Evolutionary conservation across 441 rosid species (phyloP), one percentile per base, ranked within the genome.

Genomic region (Pelargonium fulgidum): DNA sequence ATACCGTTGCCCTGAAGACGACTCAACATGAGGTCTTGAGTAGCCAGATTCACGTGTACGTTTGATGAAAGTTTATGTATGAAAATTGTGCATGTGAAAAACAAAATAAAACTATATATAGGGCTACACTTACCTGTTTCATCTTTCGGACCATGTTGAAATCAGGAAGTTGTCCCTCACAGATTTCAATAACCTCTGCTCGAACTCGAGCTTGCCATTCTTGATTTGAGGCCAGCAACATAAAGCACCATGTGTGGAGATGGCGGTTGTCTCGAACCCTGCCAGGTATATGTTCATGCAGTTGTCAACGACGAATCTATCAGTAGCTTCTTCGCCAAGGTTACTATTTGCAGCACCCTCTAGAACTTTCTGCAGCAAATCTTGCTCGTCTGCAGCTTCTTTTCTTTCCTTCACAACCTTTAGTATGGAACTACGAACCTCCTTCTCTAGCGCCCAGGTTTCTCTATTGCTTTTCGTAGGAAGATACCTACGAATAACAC

Each of bases 231-330:
- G 89, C 95, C 26, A 89, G 73, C 33, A 89, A 79, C 92, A 89
- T 83, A 44, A 87, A 79, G 50, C 79, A 73, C 95, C 95, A 89
- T 13, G 90, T 75, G 12, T 84, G 13, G 89, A 66, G 52, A 86
- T 73, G 0, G 89, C 92, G 1, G 79, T 83, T 0, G 89, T 84
- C 75, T 89, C 95, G 68, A 74, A 86, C 17, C 90, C 92, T 0
- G 95, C 90, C 44, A 82, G 73, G 74, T 85, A 87, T 42, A 87
- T 86, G 75, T 84, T 86, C 77, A 85, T 87, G 81, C 90, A 85
- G 62, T 89, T 89, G 59, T 87, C 92, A 8, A 87, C 87, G 0
- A 84, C 79, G 70, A 85, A 89, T 24, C 71, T 72, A 19, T 78
- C 77, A 11, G 29, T 68, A 14, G 77, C 80, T 64, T 76, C 76